phyloP scores from a whole-genome alignment of 768 basidiomycete species.

The Pleurotus djamor region DNA sequence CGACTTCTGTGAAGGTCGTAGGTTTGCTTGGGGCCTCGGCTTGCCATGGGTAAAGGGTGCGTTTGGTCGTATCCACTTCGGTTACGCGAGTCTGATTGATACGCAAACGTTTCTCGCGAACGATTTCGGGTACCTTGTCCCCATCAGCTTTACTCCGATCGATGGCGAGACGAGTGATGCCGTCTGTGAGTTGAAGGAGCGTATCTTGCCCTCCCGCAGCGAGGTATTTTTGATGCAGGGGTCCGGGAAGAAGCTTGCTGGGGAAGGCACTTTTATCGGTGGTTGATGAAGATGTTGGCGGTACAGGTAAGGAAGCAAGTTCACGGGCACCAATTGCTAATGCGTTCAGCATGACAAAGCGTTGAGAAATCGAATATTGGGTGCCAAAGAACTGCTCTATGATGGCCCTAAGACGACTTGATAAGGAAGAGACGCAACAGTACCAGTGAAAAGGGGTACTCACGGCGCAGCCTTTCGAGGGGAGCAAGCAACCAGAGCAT shows the following conservation, averaged over 20 bases:
- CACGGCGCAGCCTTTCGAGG: constrained; percentile 82
- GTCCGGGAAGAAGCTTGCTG: constrained; percentile 72
- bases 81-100: constrained; percentile 35
- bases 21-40: constrained; percentile 11
- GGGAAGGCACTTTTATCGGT: constrained; percentile 59
- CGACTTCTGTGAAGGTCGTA: constrained; percentile 63
- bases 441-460: constrained; percentile 26
- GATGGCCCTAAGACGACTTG: constrained; percentile 50
- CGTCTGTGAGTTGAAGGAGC: constrained; percentile 61
- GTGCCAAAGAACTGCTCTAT: constrained; percentile 94
- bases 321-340: constrained; percentile 87
- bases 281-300: constrained; percentile 22
- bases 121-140: constrained; percentile 54
- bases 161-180: constrained; percentile 61
- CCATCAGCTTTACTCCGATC: constrained; percentile 55
- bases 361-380: constrained; percentile 87
- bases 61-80: not conserved
- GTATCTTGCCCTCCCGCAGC: constrained; percentile 29
- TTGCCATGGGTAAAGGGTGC: not conserved
- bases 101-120: constrained; percentile 74
- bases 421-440: not conserved
- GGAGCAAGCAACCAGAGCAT: constrained; percentile 76
- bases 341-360: constrained; percentile 82
- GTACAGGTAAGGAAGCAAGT: constrained; percentile 50
- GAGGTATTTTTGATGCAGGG: constrained; percentile 70